Conservation (phyloP, 768 basidiomycete genomes). For the Suillus americanus region DNA sequence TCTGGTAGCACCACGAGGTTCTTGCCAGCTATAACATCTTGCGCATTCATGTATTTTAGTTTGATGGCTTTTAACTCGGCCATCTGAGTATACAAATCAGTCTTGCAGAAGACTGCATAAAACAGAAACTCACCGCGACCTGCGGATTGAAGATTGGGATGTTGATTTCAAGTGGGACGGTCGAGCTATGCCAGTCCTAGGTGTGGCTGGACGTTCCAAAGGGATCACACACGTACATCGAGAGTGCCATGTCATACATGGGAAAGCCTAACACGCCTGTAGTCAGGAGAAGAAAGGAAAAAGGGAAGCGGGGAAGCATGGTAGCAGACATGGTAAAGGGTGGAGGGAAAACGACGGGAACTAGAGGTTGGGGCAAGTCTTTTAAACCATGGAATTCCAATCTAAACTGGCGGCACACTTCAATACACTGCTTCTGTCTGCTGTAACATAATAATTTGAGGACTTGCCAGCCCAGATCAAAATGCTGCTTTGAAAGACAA, state of each 20-base stretch:
- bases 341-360: not conserved
- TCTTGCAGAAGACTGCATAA: not conserved
- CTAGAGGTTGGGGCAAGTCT: slow-evolving; percentile 21
- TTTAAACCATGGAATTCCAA: not conserved
- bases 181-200: not conserved
- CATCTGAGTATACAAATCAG: not conserved
- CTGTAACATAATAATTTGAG: not conserved
- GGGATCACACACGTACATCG: not conserved
- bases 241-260: not conserved
- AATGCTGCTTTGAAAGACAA: not conserved
- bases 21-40: not conserved
- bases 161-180: not conserved
- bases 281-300: slow-evolving; percentile 14
- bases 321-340: not conserved
- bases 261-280: slow-evolving; percentile 13
- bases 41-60: not conserved
- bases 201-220: not conserved
- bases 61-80: not conserved
- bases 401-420: not conserved
- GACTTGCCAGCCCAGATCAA: not conserved
- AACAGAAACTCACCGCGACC: not conserved
- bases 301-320: slow-evolving; percentile 10
- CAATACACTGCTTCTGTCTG: not conserved
- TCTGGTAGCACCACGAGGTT: not conserved
- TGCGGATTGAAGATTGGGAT: not conserved